Conservation (phyloP, 768 basidiomycete species). For the Russula emetica region DNA sequence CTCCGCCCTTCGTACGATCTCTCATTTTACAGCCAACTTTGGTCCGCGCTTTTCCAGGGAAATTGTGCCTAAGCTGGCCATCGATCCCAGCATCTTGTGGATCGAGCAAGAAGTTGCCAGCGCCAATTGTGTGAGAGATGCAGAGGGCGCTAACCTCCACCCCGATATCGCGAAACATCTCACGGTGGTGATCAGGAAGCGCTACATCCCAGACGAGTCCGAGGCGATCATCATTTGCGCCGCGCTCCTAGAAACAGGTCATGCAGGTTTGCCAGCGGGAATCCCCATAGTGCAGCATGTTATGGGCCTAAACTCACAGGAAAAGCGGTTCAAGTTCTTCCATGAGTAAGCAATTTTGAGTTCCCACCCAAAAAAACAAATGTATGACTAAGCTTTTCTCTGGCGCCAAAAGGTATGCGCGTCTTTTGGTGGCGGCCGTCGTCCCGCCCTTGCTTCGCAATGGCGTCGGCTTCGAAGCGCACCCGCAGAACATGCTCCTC, state of each 20-base stretch:
- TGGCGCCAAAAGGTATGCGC: slow-evolving; percentile 41
- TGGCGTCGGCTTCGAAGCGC: slow-evolving; percentile 59
- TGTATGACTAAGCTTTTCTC: not conserved
- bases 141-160: slow-evolving; percentile 32
- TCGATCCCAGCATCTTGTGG: slow-evolving; percentile 41
- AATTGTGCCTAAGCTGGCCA: slow-evolving; percentile 46
- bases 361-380: too few species aligned
- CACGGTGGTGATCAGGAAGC: slow-evolving; percentile 47
- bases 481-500: slow-evolving; percentile 53
- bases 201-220: slow-evolving; percentile 38
- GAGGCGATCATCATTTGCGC: slow-evolving; percentile 49
- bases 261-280: slow-evolving; percentile 39
- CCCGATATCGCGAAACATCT: slow-evolving; percentile 51
- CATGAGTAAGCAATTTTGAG: slow-evolving; percentile 38
- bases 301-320: slow-evolving; percentile 44
- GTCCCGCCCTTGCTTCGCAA: slow-evolving; percentile 50
- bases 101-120: slow-evolving; percentile 50
- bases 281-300: slow-evolving; percentile 46
- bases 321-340: slow-evolving; percentile 46
- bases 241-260: slow-evolving; percentile 51
- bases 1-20: slow-evolving; percentile 54
- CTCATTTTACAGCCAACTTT: slow-evolving; percentile 54
- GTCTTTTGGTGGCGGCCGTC: slow-evolving; percentile 48
- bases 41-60: slow-evolving; percentile 53
- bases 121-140: slow-evolving; percentile 39